Evolutionary conservation across 2,329 filamentous ascomycete genomes (phyloP).

Genomic region (Paracoccidioides brasiliensis): DNA sequence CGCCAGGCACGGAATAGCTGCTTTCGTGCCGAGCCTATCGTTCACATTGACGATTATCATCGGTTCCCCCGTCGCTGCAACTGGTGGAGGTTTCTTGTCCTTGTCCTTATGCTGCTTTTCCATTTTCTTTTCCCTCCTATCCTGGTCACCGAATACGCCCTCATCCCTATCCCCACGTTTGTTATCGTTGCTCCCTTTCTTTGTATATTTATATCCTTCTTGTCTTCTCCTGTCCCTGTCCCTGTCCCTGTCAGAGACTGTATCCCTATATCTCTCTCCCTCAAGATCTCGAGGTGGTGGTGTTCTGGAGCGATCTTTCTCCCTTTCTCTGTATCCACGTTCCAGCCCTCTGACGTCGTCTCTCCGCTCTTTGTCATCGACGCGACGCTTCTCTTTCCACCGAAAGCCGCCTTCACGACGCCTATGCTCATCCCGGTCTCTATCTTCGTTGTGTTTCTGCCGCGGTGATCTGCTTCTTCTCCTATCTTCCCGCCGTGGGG

Average conservation of each 20-base stretch:
- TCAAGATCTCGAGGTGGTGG: slow-evolving; percentile 28
- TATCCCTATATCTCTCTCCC: slow-evolving; percentile 13
- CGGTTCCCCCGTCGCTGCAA: slow-evolving; percentile 45
- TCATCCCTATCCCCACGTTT: slow-evolving; percentile 15
- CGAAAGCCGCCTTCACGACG: slow-evolving; percentile 28
- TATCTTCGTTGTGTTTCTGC: slow-evolving; percentile 22
- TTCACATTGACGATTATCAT: slow-evolving; percentile 95
- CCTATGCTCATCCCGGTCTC: slow-evolving; percentile 18
- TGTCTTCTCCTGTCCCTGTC: slow-evolving; percentile 13
- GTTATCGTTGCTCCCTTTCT: slow-evolving; percentile 14
- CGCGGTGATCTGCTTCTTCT: slow-evolving; percentile 31
- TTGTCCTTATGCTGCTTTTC: slow-evolving; percentile 32
- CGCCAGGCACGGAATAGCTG: slow-evolving; percentile 77
- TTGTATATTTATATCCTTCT: slow-evolving; percentile 13
- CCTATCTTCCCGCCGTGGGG: slow-evolving; percentile 23
- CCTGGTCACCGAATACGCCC: slow-evolving; percentile 13
- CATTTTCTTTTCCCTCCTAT: slow-evolving; percentile 29
- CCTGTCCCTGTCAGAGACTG: slow-evolving; percentile 11
- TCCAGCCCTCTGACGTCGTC: slow-evolving; percentile 38
- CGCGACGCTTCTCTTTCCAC: slow-evolving; percentile 38
- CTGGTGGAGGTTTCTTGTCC: slow-evolving; percentile 20
- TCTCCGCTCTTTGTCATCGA: slow-evolving; percentile 30
- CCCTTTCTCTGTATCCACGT: slow-evolving; percentile 37
- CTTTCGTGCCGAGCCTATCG: slow-evolving; percentile 91
- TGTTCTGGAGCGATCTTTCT: slow-evolving; percentile 22